Conservation (phyloP, 441 rosid species). For the Populus tomentosa region DNA sequence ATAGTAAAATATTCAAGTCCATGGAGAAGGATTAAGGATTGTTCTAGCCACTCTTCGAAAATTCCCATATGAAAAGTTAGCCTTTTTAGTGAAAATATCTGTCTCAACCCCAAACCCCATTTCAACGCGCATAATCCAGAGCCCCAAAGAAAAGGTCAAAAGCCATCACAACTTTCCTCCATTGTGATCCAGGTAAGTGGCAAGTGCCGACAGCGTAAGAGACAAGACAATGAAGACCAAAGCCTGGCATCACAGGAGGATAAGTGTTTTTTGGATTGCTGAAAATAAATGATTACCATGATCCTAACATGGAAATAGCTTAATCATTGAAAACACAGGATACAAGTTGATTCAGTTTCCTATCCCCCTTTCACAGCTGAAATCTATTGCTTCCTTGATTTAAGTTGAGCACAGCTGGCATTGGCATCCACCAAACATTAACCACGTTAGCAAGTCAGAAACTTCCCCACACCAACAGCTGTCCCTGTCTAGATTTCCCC, state of each 20-base stretch:
- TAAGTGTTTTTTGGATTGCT: too few relatives aligned
- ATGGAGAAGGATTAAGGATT: not conserved
- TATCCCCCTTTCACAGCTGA: not conserved
- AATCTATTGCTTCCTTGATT: not conserved
- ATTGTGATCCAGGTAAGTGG: not conserved
- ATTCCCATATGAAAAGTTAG: not conserved
- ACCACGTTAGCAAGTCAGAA: not conserved
- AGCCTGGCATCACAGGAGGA: too few relatives aligned
- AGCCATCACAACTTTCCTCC: not conserved
- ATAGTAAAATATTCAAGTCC: not conserved
- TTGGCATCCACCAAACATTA: not conserved
- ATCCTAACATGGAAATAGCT: not conserved
- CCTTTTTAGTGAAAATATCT: not conserved
- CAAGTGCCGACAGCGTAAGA: not conserved
- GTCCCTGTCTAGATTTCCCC: not conserved
- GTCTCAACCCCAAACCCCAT: not conserved
- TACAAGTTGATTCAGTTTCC: not conserved
- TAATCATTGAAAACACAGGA: not conserved
- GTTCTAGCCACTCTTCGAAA: not conserved
- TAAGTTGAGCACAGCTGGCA: not conserved
- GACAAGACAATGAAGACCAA: not conserved
- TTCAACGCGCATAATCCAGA: not conserved
- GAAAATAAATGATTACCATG: too few relatives aligned
- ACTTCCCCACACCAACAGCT: not conserved
- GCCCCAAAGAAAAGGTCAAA: not conserved